A percentile compares a stretch with the other conserved stretches of the same genome.
Conservation (phyloP, 805 yeast genomes). For the Starmerella bacillaris region DNA sequence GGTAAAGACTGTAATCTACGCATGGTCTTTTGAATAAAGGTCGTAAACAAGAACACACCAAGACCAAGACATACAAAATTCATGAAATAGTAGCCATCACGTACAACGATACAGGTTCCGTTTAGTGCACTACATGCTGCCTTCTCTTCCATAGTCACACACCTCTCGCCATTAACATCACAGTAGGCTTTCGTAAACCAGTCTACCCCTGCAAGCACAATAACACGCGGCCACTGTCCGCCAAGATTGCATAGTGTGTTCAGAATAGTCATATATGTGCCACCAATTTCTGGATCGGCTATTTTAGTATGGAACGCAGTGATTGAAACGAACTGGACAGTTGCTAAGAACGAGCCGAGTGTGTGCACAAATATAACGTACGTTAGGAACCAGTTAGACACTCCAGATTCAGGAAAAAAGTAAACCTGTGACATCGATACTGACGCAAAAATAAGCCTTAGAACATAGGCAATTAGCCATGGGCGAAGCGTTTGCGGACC, state of each 20-base stretch:
- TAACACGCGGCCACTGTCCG: slow-evolving; percentile 92
- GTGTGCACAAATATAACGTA: slow-evolving; percentile 67
- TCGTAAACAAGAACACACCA: slow-evolving; percentile 47
- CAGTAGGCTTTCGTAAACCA: slow-evolving; percentile 54
- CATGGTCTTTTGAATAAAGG: slow-evolving; percentile 48
- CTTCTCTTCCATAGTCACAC: slow-evolving; percentile 28
- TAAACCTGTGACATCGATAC: slow-evolving; percentile 58
- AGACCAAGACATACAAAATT: slow-evolving; percentile 51
- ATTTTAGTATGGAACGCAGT: slow-evolving; percentile 89
- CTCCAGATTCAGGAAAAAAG: slow-evolving; percentile 44
- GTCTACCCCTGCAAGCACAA: slow-evolving; percentile 67
- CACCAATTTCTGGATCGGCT: slow-evolving; percentile 92
- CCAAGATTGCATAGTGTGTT: slow-evolving; percentile 87
- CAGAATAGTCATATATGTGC: slow-evolving; percentile 92
- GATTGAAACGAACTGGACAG: slow-evolving; percentile 85
- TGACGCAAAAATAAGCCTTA: slow-evolving; percentile 57
- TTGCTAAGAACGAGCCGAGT: slow-evolving; percentile 76
- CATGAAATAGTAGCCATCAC: slow-evolving; percentile 75
- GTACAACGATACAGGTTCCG: slow-evolving; percentile 36
- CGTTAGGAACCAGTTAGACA: slow-evolving; percentile 40
- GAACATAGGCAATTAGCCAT: slow-evolving; percentile 76
- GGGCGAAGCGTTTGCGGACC: slow-evolving; percentile 55
- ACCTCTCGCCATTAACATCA: slow-evolving; percentile 18
- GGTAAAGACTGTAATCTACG: slow-evolving; percentile 54
- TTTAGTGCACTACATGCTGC: slow-evolving; percentile 33